Conservation (phyloP, 1,284 basidiomycete species). For the Naganishia cerealis region DNA sequence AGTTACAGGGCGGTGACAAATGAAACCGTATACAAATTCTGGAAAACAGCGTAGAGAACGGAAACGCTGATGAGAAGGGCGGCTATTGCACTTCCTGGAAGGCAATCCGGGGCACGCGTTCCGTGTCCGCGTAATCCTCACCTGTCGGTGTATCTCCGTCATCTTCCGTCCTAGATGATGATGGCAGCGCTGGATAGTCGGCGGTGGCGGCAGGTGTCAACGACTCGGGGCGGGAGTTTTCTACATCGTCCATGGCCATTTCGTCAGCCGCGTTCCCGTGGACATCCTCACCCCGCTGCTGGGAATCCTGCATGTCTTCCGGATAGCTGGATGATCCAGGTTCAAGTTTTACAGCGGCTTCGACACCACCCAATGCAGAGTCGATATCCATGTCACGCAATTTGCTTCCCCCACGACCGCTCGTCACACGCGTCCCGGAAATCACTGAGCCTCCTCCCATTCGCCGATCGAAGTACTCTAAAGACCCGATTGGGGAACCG, state of each 20-base stretch:
- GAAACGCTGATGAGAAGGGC: neutral
- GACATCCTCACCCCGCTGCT: neutral
- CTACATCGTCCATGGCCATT: neutral
- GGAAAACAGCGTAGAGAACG: neutral
- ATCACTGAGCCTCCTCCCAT: conserved; percentile 15
- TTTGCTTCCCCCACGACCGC: conserved; percentile 24
- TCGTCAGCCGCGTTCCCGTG: neutral
- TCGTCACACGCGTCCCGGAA: neutral
- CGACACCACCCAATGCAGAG: neutral
- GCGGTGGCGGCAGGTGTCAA: neutral
- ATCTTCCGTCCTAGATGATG: neutral
- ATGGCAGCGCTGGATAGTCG: neutral
- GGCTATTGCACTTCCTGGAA: conserved; percentile 17
- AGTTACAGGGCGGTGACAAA: neutral
- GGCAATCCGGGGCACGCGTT: conserved; percentile 19
- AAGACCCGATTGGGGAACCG: conserved; percentile 21
- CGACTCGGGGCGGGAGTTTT: neutral
- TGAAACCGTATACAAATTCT: conserved; percentile 18
- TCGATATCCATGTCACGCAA: conserved; percentile 26
- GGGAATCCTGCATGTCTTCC: neutral
- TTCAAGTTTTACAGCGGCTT: conserved; percentile 3
- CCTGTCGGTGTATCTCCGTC: neutral
- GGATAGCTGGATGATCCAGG: neutral
- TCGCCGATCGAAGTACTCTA: conserved; percentile 26
- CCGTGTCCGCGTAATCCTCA: neutral